Evolutionary conservation across 148 eudicot genomes (phyloP).

Genomic region (Nepenthes gracilis): DNA sequence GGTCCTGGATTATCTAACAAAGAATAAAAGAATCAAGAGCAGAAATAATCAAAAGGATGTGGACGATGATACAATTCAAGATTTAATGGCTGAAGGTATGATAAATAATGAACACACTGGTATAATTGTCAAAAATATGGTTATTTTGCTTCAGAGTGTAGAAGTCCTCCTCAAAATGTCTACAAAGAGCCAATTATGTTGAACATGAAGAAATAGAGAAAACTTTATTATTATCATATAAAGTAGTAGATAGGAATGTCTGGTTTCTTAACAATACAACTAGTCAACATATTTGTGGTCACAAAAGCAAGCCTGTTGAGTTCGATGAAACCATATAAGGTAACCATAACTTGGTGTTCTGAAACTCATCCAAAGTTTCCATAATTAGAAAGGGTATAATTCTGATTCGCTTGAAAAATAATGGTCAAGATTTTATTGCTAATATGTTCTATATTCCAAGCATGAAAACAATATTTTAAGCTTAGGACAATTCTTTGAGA

Average conservation of each 20-base stretch:
- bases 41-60: neutral
- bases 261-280: neutral
- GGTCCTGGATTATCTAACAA: neutral
- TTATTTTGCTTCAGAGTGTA: neutral
- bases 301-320: neutral
- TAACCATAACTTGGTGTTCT: neutral
- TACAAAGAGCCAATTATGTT: neutral
- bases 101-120: neutral
- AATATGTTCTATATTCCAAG: neutral
- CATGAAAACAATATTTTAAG: neutral
- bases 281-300: neutral
- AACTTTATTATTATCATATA: neutral
- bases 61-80: neutral
- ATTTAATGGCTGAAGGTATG: neutral
- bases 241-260: neutral
- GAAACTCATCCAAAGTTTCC: neutral
- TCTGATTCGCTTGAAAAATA: neutral
- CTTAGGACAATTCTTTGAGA: neutral
- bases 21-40: neutral
- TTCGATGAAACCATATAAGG: neutral
- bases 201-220: neutral
- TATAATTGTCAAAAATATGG: neutral
- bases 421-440: neutral
- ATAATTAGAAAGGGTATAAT: neutral
- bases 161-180: neutral